These are phyloP conservation scores for Gnomoniopsis sp. DNA, from an alignment of 2,329 filamentous ascomycete species.

Conservation along the genomic window DNA sequence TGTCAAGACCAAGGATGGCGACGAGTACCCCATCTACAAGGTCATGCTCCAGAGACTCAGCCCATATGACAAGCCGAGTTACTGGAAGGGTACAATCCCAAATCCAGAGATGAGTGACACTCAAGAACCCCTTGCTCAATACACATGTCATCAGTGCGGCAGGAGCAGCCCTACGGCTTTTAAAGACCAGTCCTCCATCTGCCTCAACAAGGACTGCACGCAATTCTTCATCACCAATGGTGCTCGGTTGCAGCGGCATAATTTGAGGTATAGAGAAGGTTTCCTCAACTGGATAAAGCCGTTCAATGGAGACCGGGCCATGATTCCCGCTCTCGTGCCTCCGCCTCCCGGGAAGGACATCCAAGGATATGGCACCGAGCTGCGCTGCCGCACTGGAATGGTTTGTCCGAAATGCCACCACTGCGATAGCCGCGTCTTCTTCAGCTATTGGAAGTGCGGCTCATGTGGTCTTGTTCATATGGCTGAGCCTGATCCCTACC, in stretches of 20 bases:
- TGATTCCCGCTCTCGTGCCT: slow-evolving; percentile 28
- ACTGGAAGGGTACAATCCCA: slow-evolving; percentile 45
- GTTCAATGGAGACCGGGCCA: slow-evolving; percentile 34
- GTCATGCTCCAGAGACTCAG: slow-evolving; percentile 65
- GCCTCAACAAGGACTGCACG: neutral
- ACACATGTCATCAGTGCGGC: neutral
- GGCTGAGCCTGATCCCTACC: neutral
- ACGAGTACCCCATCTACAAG: slow-evolving; percentile 37
- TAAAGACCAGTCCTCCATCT: slow-evolving; percentile 3
- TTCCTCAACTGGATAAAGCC: slow-evolving; percentile 55
- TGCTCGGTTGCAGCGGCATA: slow-evolving; percentile 13
- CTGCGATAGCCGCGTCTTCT: neutral
- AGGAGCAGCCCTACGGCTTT: neutral
- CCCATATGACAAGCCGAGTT: slow-evolving; percentile 42
- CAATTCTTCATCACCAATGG: neutral
- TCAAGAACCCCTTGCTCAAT: neutral
- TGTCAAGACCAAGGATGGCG: slow-evolving; percentile 23
- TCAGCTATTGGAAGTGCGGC: neutral
- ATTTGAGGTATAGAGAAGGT: slow-evolving; percentile 47
- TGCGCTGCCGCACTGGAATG: neutral
- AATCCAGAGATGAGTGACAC: neutral
- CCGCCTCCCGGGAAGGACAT: slow-evolving; percentile 23
- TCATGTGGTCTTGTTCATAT: neutral
- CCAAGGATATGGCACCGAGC: slow-evolving; percentile 20
- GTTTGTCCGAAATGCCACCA: neutral